Conservation (phyloP, 805 yeast genomes). For the Hanseniaspora pseudoguilliermondii region DNA sequence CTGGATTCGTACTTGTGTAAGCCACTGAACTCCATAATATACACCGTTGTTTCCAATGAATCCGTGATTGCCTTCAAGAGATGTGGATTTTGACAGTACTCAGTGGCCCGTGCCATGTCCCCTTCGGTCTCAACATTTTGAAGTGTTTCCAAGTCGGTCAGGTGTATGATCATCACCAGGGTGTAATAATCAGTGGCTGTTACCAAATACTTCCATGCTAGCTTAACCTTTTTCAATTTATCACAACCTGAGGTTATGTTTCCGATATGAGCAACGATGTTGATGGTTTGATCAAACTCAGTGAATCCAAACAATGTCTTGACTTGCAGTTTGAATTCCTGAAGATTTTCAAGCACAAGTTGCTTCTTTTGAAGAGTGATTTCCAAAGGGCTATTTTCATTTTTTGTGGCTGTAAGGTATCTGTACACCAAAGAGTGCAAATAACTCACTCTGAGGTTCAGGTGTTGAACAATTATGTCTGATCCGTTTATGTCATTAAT, state of each 20-base stretch:
- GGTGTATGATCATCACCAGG: background rate
- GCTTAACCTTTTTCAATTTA: background rate
- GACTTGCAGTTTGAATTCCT: background rate
- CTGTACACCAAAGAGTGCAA: slow-evolving; percentile 9
- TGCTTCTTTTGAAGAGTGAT: background rate
- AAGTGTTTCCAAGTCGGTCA: slow-evolving; percentile 7
- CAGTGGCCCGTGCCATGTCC: background rate
- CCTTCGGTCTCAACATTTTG: slow-evolving; percentile 4
- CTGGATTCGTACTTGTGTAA: slow-evolving; percentile 3
- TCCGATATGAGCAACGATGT: background rate
- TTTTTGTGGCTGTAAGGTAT: slow-evolving; percentile 1
- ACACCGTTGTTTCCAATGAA: background rate
- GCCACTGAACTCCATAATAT: background rate
- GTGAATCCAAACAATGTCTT: background rate
- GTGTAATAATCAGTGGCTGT: background rate
- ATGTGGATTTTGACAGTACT: background rate
- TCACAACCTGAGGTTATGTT: background rate
- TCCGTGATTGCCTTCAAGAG: background rate
- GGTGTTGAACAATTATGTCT: slow-evolving; percentile 3
- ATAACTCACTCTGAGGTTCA: slow-evolving; percentile 3
- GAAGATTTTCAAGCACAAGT: background rate
- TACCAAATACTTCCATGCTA: slow-evolving; percentile 7
- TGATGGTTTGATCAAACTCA: background rate
- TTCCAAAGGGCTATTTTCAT: slow-evolving; percentile 4
- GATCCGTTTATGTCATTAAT: background rate